These are phyloP conservation scores for Phytophthora tubulina DNA, from an alignment of 352 stramenopile genomes.

Conservation along the genomic window DNA sequence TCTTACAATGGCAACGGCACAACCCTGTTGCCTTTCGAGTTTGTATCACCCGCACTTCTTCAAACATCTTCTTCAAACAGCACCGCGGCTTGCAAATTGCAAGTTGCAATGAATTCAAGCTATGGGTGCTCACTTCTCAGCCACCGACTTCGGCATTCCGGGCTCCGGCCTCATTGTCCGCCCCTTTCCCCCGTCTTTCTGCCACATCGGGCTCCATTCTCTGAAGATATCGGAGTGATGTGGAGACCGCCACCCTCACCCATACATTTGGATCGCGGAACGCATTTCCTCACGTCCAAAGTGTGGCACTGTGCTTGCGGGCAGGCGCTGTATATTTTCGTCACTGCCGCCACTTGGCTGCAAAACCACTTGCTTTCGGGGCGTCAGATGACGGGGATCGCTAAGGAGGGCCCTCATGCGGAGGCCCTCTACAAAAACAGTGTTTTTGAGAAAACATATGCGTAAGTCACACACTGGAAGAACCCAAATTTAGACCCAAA, in stretches of 20 bases:
- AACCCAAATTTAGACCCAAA: no score
- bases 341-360: conserved; percentile 14
- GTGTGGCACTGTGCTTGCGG: neutral
- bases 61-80: conserved; percentile 8
- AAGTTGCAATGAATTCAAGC: neutral
- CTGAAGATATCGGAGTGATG: conserved; percentile 27
- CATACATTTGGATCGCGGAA: conserved; percentile 21
- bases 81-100: neutral
- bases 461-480: no score
- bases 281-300: neutral
- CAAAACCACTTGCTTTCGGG: conserved; percentile 15
- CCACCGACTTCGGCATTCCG: neutral
- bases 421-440: no score
- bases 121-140: conserved; percentile 7
- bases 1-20: conserved; percentile 13
- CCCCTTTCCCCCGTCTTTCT: conserved; percentile 17
- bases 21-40: conserved; percentile 7
- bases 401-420: neutral
- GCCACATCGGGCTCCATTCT: conserved; percentile 7
- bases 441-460: no score
- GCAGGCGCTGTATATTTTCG: conserved; percentile 13
- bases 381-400: conserved; percentile 13
- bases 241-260: conserved; percentile 8
- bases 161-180: conserved; percentile 9
- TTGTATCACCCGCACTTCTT: conserved; percentile 13